Evolutionary conservation across 2,329 filamentous ascomycete genomes (phyloP), one percentile per base, ranked within the genome.

Genomic region (Fusarium newnesense): DNA sequence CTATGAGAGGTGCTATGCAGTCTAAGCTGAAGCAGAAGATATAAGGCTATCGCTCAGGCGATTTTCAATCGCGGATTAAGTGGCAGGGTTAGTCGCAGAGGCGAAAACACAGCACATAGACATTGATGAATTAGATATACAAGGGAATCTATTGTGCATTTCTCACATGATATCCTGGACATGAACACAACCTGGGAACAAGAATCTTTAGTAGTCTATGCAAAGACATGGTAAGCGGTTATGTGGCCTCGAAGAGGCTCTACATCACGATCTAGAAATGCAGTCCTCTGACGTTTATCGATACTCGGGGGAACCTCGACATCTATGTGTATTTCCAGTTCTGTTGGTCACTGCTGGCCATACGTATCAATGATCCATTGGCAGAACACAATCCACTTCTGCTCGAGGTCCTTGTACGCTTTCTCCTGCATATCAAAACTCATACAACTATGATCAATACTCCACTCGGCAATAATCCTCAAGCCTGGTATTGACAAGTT

Each of bases 1-100:
- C 8, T 0, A 67, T 67, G 64, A 47, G 24, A 7, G 11, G 2
- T 47, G 64, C 64, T 16, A 61, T 67, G 63, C 34, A 67, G 6
- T 2, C 1, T 0, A 67, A 37, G 7, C 4, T 67, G 1, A 37
- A 28, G 6, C 42, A 36, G 2, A 42, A 49, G 8, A n/a, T 28
- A 18, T 54, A 5, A 53, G 1, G 3, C 0, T 15, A 18, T 9
- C 19, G 16, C n/a, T 8, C 21, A 34, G 15, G 13, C 32, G 32
- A 34, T 34, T 5, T 15, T 34, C 4, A 8, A 34, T 34, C 15
- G 16, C 15, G 32, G 15, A 34, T 34, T 15, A 15, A 16, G 13
- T 16, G 32, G 13, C 13, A 12, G 7, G 37, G 9, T 4, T 11
- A 8, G 18, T 39, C 4, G 37, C 7, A 7, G 8, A 13, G 19